Conservation (phyloP, 1,139 yeast genomes). For the Arxiozyma telluris region DNA sequence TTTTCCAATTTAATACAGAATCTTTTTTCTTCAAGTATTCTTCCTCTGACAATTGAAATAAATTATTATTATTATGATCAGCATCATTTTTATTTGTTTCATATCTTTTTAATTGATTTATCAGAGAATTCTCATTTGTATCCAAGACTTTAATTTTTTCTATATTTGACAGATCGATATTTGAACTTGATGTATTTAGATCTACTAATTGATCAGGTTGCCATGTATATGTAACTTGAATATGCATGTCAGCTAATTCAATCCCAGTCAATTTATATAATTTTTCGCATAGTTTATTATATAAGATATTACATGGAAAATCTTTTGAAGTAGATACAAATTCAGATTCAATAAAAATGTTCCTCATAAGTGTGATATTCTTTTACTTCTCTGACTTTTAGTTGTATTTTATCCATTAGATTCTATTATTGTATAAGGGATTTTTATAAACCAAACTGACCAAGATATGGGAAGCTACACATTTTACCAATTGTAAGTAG, state of each 20-base stretch:
- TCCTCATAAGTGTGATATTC: constrained; percentile 1
- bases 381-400: neutral
- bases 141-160: constrained; percentile 42
- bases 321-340: constrained; percentile 17
- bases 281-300: constrained; percentile 46
- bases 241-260: constrained; percentile 34
- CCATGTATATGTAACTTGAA: neutral
- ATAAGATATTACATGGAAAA: constrained; percentile 54
- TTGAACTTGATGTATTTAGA: neutral
- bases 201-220: neutral
- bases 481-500: too few relatives aligned
- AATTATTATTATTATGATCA: constrained; percentile 24
- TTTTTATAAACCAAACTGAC: too few relatives aligned
- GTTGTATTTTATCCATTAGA: too few relatives aligned
- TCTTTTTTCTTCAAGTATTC: constrained; percentile 55
- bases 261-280: constrained; percentile 76
- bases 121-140: constrained; percentile 42
- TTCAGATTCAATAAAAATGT: constrained; percentile 11
- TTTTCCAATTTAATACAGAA: constrained; percentile 73
- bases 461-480: too few relatives aligned
- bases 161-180: neutral
- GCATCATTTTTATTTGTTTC: too few relatives aligned
- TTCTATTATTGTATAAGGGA: too few relatives aligned
- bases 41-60: constrained; percentile 51
- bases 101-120: constrained; percentile 37